These are phyloP conservation scores for Phialophora macrospora DNA, from an alignment of 2,329 filamentous ascomycete genomes.

Conservation along the genomic window DNA sequence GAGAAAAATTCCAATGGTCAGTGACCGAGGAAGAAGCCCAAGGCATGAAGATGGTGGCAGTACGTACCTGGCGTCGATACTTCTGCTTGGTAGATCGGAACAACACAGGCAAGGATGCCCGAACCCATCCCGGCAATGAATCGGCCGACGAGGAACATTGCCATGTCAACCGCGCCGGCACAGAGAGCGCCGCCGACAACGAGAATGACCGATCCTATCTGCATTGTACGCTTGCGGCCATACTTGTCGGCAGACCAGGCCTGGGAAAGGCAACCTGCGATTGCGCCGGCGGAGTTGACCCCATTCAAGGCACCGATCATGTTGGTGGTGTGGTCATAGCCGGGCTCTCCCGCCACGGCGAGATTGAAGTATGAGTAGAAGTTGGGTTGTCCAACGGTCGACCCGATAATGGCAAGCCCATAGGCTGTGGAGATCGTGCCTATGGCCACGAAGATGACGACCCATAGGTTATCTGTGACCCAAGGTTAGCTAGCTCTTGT, in stretches of 20 bases:
- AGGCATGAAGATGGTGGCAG: not conserved
- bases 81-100: slow-evolving; percentile 36
- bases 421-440: slow-evolving; percentile 45
- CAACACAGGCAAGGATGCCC: slow-evolving; percentile 49
- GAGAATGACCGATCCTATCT: slow-evolving; percentile 35
- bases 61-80: slow-evolving; percentile 34
- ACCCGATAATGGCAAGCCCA: slow-evolving; percentile 47
- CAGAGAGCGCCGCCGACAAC: slow-evolving; percentile 46
- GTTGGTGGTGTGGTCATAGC: slow-evolving; percentile 50
- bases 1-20: not conserved
- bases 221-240: slow-evolving; percentile 50
- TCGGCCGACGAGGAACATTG: slow-evolving; percentile 34
- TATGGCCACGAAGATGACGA: slow-evolving; percentile 45
- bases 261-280: slow-evolving; percentile 45
- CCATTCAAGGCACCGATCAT: slow-evolving; percentile 54
- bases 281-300: slow-evolving; percentile 51
- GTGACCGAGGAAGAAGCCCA: not conserved
- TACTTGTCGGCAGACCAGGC: slow-evolving; percentile 47
- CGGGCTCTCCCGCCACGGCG: slow-evolving; percentile 46
- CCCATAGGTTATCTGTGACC: slow-evolving; percentile 42
- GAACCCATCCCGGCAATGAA: slow-evolving; percentile 53
- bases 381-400: slow-evolving; percentile 53
- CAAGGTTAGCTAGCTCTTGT: not conserved
- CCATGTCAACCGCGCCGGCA: slow-evolving; percentile 47
- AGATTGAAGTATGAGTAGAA: slow-evolving; percentile 53